These are phyloP conservation scores for Astrothelium subdiscretum DNA, from an alignment of 495 filamentous ascomycete species.

Conservation along the genomic window DNA sequence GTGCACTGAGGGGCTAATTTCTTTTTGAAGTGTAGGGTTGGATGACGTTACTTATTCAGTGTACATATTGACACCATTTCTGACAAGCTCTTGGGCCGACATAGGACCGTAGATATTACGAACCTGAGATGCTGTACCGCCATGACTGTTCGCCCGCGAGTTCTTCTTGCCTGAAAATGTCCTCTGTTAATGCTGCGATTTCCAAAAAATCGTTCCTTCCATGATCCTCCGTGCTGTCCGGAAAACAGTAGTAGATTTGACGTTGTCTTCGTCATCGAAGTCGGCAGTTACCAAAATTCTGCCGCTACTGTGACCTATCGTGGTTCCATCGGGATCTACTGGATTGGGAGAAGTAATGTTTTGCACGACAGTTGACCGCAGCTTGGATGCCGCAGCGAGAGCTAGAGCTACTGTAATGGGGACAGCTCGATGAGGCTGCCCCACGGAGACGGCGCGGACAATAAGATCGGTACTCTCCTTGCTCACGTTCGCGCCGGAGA, in stretches of 20 bases:
- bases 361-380: background rate
- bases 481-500: constrained; percentile 6
- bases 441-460: constrained; percentile 12
- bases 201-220: background rate
- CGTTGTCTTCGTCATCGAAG: background rate
- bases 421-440: constrained; percentile 12
- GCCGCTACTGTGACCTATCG: background rate
- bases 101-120: too few species aligned
- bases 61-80: too few species aligned
- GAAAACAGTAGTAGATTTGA: constrained; percentile 1
- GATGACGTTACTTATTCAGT: too few species aligned
- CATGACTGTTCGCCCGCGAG: background rate
- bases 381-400: constrained; percentile 6
- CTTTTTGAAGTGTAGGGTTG: too few species aligned
- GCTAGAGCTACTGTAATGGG: constrained; percentile 13
- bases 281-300: background rate
- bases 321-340: background rate
- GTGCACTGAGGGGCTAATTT: too few species aligned
- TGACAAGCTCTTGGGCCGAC: too few species aligned
- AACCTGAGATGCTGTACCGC: background rate
- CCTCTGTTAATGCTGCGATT: background rate
- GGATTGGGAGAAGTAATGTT: background rate
- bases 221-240: background rate
- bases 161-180: background rate
- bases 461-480: constrained; percentile 9